Evolutionary conservation across 176 grass and related monocot species (phyloP).

Genomic region (Aegilops longissima): DNA sequence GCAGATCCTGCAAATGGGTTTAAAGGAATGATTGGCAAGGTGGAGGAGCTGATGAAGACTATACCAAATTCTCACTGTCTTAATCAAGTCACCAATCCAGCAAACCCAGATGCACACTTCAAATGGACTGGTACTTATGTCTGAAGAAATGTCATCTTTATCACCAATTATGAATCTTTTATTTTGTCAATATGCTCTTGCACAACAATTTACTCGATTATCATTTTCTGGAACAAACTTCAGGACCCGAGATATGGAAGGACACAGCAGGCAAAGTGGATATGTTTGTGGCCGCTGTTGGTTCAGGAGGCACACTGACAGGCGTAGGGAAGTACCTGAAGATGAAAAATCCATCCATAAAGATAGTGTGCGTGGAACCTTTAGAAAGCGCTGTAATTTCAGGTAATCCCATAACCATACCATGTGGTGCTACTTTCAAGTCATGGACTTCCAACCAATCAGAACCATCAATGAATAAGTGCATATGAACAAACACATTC

Average conservation of each 20-base stretch:
- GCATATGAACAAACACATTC: not conserved
- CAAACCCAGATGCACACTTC: conserved; percentile 79
- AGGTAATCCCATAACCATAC: conserved; percentile 30
- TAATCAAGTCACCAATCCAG: conserved; percentile 57
- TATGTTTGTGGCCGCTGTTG: conserved; percentile 48
- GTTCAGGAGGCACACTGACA: conserved; percentile 69
- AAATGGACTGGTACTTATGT: conserved; percentile 60
- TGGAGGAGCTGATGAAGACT: conserved; percentile 57
- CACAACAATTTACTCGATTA: not conserved
- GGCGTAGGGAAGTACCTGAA: conserved; percentile 69
- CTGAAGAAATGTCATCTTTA: not conserved
- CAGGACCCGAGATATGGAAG: conserved; percentile 84
- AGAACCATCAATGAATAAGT: not conserved
- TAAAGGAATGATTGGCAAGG: conserved; percentile 43
- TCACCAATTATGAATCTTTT: not conserved
- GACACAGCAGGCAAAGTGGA: conserved; percentile 81
- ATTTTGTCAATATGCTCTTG: not conserved
- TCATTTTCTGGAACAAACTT: conserved; percentile 14
- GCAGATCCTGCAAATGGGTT: conserved; percentile 67
- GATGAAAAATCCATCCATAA: conserved; percentile 62
- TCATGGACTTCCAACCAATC: not conserved
- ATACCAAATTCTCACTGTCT: conserved; percentile 64
- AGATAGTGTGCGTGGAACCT: conserved; percentile 70
- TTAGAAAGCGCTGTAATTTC: conserved; percentile 69
- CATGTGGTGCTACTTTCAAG: not conserved